Base-by-base conservation (phyloP, 257 asterid genomes). In the Mitragyna speciosa region DNA sequence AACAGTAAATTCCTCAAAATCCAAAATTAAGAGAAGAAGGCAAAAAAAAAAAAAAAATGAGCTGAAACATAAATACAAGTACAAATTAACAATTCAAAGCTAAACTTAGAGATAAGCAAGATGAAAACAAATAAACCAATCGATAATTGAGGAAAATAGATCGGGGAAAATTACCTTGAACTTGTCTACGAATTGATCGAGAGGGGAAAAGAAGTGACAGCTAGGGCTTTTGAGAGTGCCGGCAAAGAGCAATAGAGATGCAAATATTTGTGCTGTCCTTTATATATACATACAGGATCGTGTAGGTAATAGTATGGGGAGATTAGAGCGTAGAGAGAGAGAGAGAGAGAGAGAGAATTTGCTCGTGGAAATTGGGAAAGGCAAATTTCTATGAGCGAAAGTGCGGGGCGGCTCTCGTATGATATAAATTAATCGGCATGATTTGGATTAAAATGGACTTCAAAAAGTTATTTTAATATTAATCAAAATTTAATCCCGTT, bases 191-290 rank as follows among this genome's bases (percentile, higher is more conserved):
- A 65, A 68, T 71, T 47, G 24, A 69, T 41, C 65, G 49, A 68
- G 20, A n/a, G 24, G 58, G 39, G 39, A 4, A 47, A 43, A 24
- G 24, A n/a, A 22, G 20, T 5, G 41, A 26, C n/a, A 24, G 64
- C 45, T 82, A 82, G 90, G 86, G 86, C 78, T 80, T 36, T 72
- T 15, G 66, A 49, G 76, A 80, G 87, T 76, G 84, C 82, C 88
- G 83, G 79, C 87, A 36, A n/a, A 61, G 39, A 68, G 71, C 54
- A 30, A 80, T 30, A 56, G 73, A 30, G 66, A 52, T 24, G 43
- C 68, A 66, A n/a, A 28, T 15, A 74, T 70, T 51, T 36, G 56
- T 31, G 54, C 36, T 17, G 68, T 9, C 61, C 33, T 67, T 8
- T 28, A 48, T 67, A 73, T 16, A 56, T 12, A 75, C 19, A 72